Evolutionary conservation across 2,329 filamentous ascomycete genomes (phyloP), one percentile per base, ranked within the genome.

Genomic region (Trichophaea hybrida): DNA sequence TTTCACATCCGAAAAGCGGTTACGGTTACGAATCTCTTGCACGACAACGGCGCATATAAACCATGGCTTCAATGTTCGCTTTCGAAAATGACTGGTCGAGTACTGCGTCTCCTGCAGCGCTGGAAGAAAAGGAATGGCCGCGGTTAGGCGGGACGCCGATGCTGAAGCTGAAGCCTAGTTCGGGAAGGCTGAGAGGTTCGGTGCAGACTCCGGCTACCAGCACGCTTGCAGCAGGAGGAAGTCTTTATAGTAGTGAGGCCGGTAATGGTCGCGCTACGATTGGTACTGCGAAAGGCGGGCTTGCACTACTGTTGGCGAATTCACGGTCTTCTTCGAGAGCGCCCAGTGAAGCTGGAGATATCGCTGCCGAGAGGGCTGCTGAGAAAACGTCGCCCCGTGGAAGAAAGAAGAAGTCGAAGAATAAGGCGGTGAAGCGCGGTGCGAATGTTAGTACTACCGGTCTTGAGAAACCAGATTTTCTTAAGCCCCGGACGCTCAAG

Each of bases 271-370:
- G 50, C 50, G 50, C 50, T 12, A 12, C 32, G 13, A 35, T 32
- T 4, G 49, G 56, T 43, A 52, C 49, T 4, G 56, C 56, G 34
- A 38, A 52, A 57, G 61, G 63, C n/a, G 60, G 60, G 2, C 60
- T 65, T n/a, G 61, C 60, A 6, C 38, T 60, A 53, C 31, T 65
- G 1, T 60, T 65, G 44, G 59, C 64, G 49, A 57, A 63, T 10
- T 65, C 63, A 4, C 50, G 60, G 3, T 46, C 60, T 15, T 55
- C 62, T 1, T 61, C 58, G 15, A 57, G 57, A 10, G 62, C 63
- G 8, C 59, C 63, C 15, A 65, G 63, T 7, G 59, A 60, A 24
- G 61, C 60, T 8, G 54, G 58, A 1, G 58, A 58, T 37, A 57
- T 53, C 15, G 53, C 12, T 1, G 55, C 40, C 24, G 55, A 49